phyloP scores from a whole-genome alignment of 495 filamentous ascomycete species.

The Podospora conica region DNA sequence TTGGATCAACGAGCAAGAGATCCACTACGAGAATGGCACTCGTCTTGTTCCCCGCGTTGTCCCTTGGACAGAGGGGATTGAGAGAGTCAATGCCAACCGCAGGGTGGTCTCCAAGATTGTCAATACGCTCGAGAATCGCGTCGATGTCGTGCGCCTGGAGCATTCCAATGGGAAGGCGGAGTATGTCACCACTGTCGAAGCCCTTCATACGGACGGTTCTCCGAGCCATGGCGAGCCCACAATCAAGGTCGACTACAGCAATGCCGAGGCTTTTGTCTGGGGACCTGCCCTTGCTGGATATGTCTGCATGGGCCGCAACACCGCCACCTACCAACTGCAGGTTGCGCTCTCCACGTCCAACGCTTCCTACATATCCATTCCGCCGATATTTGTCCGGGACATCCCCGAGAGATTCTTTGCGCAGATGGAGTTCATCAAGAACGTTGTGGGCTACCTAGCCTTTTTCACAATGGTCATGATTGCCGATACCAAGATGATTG shows the following conservation, averaged over 20 bases:
- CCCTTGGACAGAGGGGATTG: constrained; percentile 34
- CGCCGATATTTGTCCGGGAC: not conserved
- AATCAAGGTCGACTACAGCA: constrained; percentile 38
- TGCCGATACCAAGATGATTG: constrained; percentile 7
- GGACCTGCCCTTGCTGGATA: constrained; percentile 4
- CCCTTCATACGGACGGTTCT: not conserved
- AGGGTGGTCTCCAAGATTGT: constrained; percentile 26
- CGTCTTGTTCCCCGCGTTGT: constrained; percentile 34
- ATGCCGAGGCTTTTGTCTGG: constrained; percentile 22
- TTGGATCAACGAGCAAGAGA: constrained; percentile 33
- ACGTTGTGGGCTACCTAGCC: constrained; percentile 24
- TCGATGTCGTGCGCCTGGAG: constrained; percentile 21
- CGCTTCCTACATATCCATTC: constrained; percentile 24
- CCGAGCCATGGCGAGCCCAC: not conserved
- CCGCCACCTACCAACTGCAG: constrained; percentile 15
- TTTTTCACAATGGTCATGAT: constrained; percentile 13
- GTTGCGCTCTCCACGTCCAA: constrained; percentile 28
- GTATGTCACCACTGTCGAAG: constrained; percentile 15
- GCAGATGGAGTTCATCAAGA: constrained; percentile 10
- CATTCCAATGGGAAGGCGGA: constrained; percentile 2
- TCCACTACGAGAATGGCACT: constrained; percentile 27
- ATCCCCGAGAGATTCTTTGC: not conserved
- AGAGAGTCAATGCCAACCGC: constrained; percentile 33
- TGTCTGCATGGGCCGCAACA: constrained; percentile 30
- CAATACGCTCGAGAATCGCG: constrained; percentile 25